Conservation (phyloP, 805 yeast species). For the Ogataea philodendri region DNA sequence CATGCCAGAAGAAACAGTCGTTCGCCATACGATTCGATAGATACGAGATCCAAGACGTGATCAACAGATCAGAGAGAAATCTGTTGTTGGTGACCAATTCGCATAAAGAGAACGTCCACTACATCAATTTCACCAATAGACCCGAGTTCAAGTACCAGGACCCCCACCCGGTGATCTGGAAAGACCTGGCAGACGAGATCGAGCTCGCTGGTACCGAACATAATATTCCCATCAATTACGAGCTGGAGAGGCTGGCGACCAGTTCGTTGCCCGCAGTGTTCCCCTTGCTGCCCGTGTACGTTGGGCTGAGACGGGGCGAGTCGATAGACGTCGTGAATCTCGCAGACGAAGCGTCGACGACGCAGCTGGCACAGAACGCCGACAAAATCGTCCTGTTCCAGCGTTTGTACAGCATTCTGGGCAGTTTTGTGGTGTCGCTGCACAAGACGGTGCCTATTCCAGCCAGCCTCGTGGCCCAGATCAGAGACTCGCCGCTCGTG, state of each 20-base stretch:
- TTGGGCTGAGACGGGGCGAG: slow-evolving; percentile 18
- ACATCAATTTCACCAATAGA: slow-evolving; percentile 9
- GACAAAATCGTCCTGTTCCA: slow-evolving; percentile 17
- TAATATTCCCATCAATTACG: neutral
- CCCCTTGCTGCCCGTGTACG: slow-evolving; percentile 22
- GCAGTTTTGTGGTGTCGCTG: neutral
- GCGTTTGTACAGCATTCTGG: slow-evolving; percentile 15
- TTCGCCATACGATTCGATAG: slow-evolving; percentile 24
- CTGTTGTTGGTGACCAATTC: slow-evolving; percentile 4
- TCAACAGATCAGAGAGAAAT: slow-evolving; percentile 24
- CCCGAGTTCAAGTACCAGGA: neutral
- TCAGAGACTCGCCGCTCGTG: neutral
- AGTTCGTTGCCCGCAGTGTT: slow-evolving; percentile 13
- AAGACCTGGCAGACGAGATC: slow-evolving; percentile 16
- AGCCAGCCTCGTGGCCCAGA: neutral
- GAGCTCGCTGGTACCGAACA: slow-evolving; percentile 1
- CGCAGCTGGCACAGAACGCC: slow-evolving; percentile 3
- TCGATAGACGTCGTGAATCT: too few relatives aligned
- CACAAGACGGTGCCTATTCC: slow-evolving; percentile 1
- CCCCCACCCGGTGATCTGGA: slow-evolving; percentile 7
- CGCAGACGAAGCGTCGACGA: slow-evolving; percentile 8
- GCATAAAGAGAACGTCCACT: slow-evolving; percentile 5
- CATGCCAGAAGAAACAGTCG: slow-evolving; percentile 23
- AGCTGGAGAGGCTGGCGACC: too few relatives aligned
- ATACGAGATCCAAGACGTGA: slow-evolving; percentile 30